phyloP scores from a whole-genome alignment of 768 basidiomycete genomes.

The Rhodotorula taiwanensis region DNA sequence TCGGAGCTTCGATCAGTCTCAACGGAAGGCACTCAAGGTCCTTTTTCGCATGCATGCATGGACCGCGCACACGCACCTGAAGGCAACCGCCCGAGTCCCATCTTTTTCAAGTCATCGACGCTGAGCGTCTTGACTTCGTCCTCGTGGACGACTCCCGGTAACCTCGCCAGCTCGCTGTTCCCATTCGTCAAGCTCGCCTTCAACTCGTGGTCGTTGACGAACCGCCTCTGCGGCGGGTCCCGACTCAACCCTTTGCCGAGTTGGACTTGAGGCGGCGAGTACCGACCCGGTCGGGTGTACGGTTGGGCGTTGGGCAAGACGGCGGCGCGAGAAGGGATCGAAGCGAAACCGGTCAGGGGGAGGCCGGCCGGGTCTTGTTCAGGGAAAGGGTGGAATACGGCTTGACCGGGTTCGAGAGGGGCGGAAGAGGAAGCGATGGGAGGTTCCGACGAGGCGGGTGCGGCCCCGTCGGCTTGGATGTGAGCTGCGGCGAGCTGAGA shows the following conservation, averaged over 20 bases:
- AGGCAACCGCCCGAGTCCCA: conserved; percentile 14
- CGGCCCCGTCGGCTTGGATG: too few species aligned
- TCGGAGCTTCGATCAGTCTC: not conserved
- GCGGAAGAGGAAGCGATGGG: not conserved
- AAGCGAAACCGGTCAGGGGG: conserved; percentile 24
- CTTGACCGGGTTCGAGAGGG: not conserved
- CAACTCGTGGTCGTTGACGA: conserved; percentile 11
- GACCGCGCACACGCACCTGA: conserved; percentile 15
- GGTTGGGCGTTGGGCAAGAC: conserved; percentile 18
- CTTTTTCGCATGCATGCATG: too few species aligned
- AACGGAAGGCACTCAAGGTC: too few species aligned
- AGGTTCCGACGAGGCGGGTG: too few species aligned
- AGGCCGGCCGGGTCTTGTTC: conserved; percentile 15
- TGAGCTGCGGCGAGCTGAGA: too few species aligned
- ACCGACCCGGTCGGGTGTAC: conserved; percentile 14
- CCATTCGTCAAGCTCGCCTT: conserved; percentile 1
- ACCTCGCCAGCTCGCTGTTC: not conserved
- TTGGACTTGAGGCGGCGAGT: not conserved
- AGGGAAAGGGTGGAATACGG: conserved; percentile 18
- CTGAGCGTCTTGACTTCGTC: conserved; percentile 17
- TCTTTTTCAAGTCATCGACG: conserved; percentile 19
- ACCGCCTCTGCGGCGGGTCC: conserved; percentile 10
- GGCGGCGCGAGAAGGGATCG: conserved; percentile 18
- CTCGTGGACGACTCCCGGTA: conserved; percentile 14
- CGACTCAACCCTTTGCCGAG: conserved; percentile 19